Evolutionary conservation across 2,329 filamentous ascomycete genomes (phyloP), one percentile per base, ranked within the genome.

Genomic region (Chaetomium strumarium): DNA sequence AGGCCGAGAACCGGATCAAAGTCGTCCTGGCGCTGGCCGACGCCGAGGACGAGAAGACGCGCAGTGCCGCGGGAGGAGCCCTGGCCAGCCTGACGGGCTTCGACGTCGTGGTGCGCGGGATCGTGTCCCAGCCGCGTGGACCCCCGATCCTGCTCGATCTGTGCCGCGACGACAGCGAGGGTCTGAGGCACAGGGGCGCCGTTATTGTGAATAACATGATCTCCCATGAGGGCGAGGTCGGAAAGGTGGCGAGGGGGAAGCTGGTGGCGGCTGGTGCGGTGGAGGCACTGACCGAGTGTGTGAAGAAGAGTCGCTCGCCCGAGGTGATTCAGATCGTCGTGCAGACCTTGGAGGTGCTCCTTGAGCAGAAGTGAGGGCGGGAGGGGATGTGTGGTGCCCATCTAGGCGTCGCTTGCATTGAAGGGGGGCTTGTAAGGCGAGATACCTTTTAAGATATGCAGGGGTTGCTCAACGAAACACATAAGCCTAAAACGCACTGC

Each of bases 21-120:
- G 83, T 97, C 37, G 74, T 99, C 1, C 79, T 96, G 12, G 93
- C 92, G 0, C 80, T 99, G 34, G 85, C 90, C 0, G 91, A 97
- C 64, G 84, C 89, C 1, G 87, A 95, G 46, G 90, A 97, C 59
- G 69, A 80, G 7, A 83, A 81, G 0, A 96, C 90, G 0, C 76
- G 92, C 30, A 83, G 84, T 44, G 93, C 90, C 0, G 91, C 93
- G 0, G 90, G 91, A 2, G 93, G 93, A 1, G 92, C 90, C 0
- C 69, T 99, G 46, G 93, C 92, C 0, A 88, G 88, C 69, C 71
- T 99, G 20, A 90, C 90, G 0, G 81, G 83, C 30, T 90, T 85
- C 66, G 88, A 93, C 61, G 77, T 79, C 1, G 86, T 88, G 0
- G 85, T 92, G 1, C 76, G 80, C 2, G 84, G 80, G 4, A 77